Evolutionary conservation across 148 eudicot genomes (phyloP).

Genomic region (Dysphania ambrosioides): DNA sequence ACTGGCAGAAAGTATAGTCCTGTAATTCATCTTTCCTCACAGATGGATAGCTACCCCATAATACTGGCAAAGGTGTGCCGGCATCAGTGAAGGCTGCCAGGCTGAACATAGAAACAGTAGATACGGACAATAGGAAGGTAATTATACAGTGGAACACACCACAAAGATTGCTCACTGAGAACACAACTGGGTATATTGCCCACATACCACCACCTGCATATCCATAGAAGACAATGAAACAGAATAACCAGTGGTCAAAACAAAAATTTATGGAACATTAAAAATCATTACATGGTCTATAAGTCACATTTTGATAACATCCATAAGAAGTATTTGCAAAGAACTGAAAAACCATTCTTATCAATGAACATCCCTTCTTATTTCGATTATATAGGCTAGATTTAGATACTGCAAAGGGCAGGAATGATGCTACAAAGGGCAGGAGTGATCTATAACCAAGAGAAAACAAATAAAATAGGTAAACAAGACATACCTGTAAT

Average conservation of each 20-base stretch:
- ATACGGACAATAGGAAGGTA: constrained; percentile 48
- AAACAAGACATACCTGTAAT: constrained; percentile 56
- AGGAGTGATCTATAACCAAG: too few relatives aligned
- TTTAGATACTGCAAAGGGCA: neutral
- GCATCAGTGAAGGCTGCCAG: constrained; percentile 67
- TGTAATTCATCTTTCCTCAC: constrained; percentile 77
- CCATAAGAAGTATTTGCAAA: neutral
- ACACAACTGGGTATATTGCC: constrained; percentile 80
- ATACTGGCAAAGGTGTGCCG: constrained; percentile 57
- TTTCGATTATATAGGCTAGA: too few relatives aligned
- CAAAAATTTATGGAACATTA: too few relatives aligned
- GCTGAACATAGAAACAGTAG: constrained; percentile 59
- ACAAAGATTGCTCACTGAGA: constrained; percentile 51
- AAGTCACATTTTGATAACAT: neutral
- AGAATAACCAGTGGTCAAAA: neutral
- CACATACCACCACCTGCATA: constrained; percentile 86
- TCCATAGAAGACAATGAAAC: constrained; percentile 1
- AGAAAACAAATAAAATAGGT: constrained; percentile 3
- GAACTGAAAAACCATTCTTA: neutral
- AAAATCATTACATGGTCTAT: neutral
- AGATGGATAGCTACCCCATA: constrained; percentile 84
- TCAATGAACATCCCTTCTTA: neutral
- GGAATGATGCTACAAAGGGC: neutral
- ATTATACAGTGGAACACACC: constrained; percentile 52
- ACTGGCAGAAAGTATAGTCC: constrained; percentile 69